Base-by-base conservation (phyloP, 106 monocot species). In the Posidonia australis region DNA sequence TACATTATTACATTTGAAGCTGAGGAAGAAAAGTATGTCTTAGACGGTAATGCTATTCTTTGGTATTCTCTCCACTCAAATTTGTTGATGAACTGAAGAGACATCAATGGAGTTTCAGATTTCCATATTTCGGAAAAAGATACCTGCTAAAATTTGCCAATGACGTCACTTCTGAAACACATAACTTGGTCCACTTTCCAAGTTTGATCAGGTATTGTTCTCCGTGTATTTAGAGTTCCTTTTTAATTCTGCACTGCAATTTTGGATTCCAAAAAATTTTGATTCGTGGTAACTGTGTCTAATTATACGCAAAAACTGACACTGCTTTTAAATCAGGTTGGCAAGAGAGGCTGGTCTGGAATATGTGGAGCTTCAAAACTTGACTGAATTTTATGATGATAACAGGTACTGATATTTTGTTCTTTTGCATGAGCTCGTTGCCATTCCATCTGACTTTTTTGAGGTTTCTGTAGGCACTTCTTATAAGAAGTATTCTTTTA, bases 321-420 rank as follows among this genome's bases (percentile, higher is more conserved):
- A 42, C 61, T 46, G 19, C 5, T 64, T 9, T 69, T 13, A 27
- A 74, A 63, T 52, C 83, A 98, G 96, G 75, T 83, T 90, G 61
- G 96, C 96, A 17, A 82, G 90, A 77, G 90, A 98, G 48, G 84
- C 87, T 74, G 96, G 96, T 60, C 69, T 98, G 48, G 87, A 98
- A 36, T 91, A 85, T 59, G 81, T 98, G 16, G 96, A 98, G 68
- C 91, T 91, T 70, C 96, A 98, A 66, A 96, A 90, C 47, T 74
- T 90, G 48, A 77, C 96, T 11, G 96, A 96, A 56, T 96, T 96
- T 80, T 96, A 96, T 81, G 96, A 96, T 71, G 96, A 96, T 71
- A 87, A 90, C 76, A 84, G 96, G 96, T 90, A 72, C 17, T 9
- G 51, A 12, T 49, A 9, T 7, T 12, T 65, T 55, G 26, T 10